phyloP scores from a whole-genome alignment of 345 rosid genomes.

The Gossypium thurberi region DNA sequence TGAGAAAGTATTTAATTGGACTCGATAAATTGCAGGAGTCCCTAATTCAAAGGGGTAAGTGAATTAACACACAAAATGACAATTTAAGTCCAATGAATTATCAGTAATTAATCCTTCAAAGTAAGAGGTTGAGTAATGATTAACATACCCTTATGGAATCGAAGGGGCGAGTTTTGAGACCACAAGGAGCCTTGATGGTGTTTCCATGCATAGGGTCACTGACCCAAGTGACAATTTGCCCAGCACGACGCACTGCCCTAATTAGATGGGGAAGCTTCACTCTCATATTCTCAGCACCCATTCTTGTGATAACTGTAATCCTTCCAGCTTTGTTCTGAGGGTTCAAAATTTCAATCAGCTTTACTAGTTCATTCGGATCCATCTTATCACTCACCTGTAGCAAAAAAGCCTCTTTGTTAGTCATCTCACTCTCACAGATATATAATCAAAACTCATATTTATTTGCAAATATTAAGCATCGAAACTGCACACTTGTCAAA shows the following conservation, averaged over 20 bases:
- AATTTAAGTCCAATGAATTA: neutral
- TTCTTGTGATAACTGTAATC: conserved; percentile 75
- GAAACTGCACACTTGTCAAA: neutral
- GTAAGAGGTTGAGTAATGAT: neutral
- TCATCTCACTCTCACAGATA: neutral
- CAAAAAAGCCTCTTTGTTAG: conserved; percentile 11
- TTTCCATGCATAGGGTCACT: conserved; percentile 98
- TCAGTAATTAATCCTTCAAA: neutral
- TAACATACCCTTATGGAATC: conserved; percentile 70
- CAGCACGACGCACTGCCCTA: conserved; percentile 68
- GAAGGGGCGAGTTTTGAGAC: conserved; percentile 89
- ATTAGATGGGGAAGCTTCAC: conserved; percentile 88
- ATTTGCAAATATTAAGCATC: neutral
- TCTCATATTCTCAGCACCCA: conserved; percentile 97
- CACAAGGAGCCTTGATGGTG: conserved; percentile 96
- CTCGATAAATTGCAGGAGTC: neutral
- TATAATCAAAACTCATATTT: neutral
- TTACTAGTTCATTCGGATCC: conserved; percentile 82
- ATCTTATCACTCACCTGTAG: conserved; percentile 86
- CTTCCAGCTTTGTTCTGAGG: conserved; percentile 84
- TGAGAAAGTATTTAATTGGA: neutral
- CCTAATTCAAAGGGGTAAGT: neutral
- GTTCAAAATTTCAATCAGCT: conserved; percentile 79
- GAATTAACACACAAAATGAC: neutral
- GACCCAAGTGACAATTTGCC: conserved; percentile 89